Percentiles rank a stretch among this genome's conserved stretches.
Conservation (phyloP, 2,329 filamentous ascomycete genomes). For the Cladosporium halotolerans region DNA sequence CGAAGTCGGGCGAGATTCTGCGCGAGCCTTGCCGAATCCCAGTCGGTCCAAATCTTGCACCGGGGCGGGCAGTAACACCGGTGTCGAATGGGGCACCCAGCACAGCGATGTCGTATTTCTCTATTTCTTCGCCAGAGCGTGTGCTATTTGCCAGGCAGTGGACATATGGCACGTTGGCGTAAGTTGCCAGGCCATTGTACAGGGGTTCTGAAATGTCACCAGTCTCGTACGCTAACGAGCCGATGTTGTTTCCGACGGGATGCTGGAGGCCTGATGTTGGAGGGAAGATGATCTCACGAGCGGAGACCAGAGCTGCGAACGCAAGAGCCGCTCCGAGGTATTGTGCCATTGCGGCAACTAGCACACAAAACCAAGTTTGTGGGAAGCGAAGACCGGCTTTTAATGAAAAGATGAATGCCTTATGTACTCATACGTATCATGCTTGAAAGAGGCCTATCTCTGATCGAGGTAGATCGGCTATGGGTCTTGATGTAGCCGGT, state of each 20-base stretch:
- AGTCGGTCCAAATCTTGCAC: constrained; percentile 47
- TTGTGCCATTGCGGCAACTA: not conserved
- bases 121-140: constrained; percentile 28
- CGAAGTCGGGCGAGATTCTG: constrained; percentile 37
- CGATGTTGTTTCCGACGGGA: constrained; percentile 23
- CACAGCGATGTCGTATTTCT: constrained; percentile 44
- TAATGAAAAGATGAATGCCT: too few relatives aligned
- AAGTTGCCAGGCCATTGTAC: constrained; percentile 42
- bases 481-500: not conserved
- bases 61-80: constrained; percentile 47
- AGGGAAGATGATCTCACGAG: constrained; percentile 41
- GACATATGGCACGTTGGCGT: constrained; percentile 44
- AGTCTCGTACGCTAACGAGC: constrained; percentile 10
- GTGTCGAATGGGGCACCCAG: constrained; percentile 47
- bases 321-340: constrained; percentile 3
- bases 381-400: too few relatives aligned
- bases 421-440: too few relatives aligned
- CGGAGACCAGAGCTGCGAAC: constrained; percentile 12
- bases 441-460: too few relatives aligned
- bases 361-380: too few relatives aligned
- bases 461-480: too few relatives aligned
- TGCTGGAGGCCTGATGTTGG: constrained; percentile 32
- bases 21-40: constrained; percentile 48
- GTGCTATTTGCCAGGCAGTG: constrained; percentile 35
- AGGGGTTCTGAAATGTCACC: constrained; percentile 18